These are phyloP conservation scores for Bipolaris bicolor DNA, from an alignment of 2,329 filamentous ascomycete genomes.

Conservation along the genomic window DNA sequence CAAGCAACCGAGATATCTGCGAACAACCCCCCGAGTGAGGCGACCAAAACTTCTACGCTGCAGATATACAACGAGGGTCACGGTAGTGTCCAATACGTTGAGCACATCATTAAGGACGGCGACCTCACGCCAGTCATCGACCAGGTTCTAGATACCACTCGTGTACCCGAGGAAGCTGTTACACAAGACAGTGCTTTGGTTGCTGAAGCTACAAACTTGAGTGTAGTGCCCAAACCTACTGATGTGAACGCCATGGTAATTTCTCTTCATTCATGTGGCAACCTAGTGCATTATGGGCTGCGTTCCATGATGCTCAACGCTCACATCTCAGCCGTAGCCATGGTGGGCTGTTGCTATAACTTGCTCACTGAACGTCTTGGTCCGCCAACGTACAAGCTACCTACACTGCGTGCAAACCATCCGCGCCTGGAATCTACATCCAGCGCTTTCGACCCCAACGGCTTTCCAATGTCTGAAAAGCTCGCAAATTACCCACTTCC, in stretches of 20 bases:
- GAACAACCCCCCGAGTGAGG: background rate
- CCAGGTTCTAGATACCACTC: slow-evolving; percentile 61
- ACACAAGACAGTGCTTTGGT: slow-evolving; percentile 29
- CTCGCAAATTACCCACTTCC: slow-evolving; percentile 60
- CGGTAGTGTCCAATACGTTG: slow-evolving; percentile 77
- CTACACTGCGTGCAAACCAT: slow-evolving; percentile 77
- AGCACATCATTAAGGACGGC: slow-evolving; percentile 74
- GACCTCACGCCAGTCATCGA: slow-evolving; percentile 72
- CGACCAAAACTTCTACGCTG: slow-evolving; percentile 40
- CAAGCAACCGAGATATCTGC: background rate
- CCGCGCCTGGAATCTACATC: slow-evolving; percentile 71
- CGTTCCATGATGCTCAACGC: slow-evolving; percentile 84
- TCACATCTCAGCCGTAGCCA: slow-evolving; percentile 84
- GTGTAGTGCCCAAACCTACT: slow-evolving; percentile 36
- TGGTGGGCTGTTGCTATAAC: slow-evolving; percentile 99
- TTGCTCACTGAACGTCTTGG: slow-evolving; percentile 88
- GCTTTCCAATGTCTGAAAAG: slow-evolving; percentile 87
- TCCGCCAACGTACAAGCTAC: slow-evolving; percentile 84
- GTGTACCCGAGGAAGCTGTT: slow-evolving; percentile 32
- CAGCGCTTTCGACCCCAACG: slow-evolving; percentile 79
- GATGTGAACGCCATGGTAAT: slow-evolving; percentile 74
- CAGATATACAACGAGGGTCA: slow-evolving; percentile 63
- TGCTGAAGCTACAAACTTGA: slow-evolving; percentile 33
- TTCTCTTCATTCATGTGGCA: slow-evolving; percentile 96
- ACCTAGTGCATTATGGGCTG: slow-evolving; percentile 93